phyloP scores from a whole-genome alignment of 345 rosid genomes.

The Rhizophora mangle region DNA sequence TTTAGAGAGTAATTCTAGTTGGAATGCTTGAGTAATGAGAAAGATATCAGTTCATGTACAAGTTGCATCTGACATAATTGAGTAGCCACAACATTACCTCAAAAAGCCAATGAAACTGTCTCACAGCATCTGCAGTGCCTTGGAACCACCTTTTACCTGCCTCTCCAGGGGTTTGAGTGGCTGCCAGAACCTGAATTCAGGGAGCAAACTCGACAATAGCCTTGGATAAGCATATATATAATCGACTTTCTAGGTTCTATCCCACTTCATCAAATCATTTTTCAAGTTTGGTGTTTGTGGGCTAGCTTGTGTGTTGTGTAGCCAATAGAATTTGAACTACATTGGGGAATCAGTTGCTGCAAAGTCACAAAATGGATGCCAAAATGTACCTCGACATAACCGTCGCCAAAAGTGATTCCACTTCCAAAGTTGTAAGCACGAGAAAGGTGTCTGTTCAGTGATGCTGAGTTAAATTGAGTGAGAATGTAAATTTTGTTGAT shows the following conservation, averaged over 20 bases:
- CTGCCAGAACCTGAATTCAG: slow-evolving; percentile 64
- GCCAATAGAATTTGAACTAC: not conserved
- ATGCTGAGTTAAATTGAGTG: slow-evolving; percentile 88
- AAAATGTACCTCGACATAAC: slow-evolving; percentile 65
- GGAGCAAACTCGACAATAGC: not conserved
- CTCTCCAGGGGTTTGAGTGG: slow-evolving; percentile 96
- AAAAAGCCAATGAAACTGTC: slow-evolving; percentile 97
- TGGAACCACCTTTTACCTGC: slow-evolving; percentile 89
- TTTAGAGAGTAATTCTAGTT: too few species aligned
- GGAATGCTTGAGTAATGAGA: too few species aligned
- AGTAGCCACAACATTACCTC: slow-evolving; percentile 47
- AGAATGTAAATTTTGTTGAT: slow-evolving; percentile 93
- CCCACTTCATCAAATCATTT: not conserved
- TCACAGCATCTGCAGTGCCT: slow-evolving; percentile 95
- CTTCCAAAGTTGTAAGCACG: slow-evolving; percentile 78
- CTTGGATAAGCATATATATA: too few species aligned
- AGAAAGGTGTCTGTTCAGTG: slow-evolving; percentile 80
- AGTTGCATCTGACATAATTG: not conserved
- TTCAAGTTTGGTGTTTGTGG: too few species aligned
- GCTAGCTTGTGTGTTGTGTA: not conserved
- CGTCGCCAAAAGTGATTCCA: slow-evolving; percentile 78
- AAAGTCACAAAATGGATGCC: too few species aligned
- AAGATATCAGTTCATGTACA: too few species aligned
- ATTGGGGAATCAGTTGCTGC: too few species aligned
- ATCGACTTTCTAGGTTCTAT: too few species aligned